Evolutionary conservation across 106 monocot species (phyloP).

Genomic region (Triglochin maritima): DNA sequence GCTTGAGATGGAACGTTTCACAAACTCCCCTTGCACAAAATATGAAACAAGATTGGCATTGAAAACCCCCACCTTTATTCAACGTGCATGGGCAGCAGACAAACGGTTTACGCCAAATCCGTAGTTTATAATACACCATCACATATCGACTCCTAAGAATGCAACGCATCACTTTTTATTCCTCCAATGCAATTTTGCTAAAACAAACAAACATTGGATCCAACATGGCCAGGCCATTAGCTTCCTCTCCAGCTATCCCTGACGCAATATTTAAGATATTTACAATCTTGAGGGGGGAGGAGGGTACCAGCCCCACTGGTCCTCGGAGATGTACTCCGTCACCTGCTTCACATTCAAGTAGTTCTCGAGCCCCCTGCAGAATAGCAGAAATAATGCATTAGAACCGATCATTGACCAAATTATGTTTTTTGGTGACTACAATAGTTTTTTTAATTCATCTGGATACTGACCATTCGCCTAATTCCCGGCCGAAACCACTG

Average conservation of each 20-base stretch:
- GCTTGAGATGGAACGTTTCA: too few relatives aligned
- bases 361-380: slow-evolving; percentile 80
- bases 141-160: background rate
- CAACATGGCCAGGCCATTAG: background rate
- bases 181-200: background rate
- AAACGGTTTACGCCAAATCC: too few relatives aligned
- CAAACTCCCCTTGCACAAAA: too few relatives aligned
- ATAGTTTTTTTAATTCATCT: background rate
- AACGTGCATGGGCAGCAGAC: too few relatives aligned
- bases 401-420: background rate
- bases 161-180: background rate
- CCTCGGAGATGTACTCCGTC: slow-evolving; percentile 76
- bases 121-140: background rate
- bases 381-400: background rate
- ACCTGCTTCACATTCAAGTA: slow-evolving; percentile 90
- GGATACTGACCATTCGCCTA: slow-evolving; percentile 70
- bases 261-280: background rate
- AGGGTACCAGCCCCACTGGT: slow-evolving; percentile 84
- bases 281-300: slow-evolving; percentile 55
- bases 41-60: too few relatives aligned
- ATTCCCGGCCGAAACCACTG: slow-evolving; percentile 93
- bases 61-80: too few relatives aligned
- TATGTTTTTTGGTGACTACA: background rate
- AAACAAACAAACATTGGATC: background rate
- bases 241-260: background rate